Percentiles rank a stretch among this genome's conserved stretches.
phyloP scores from a whole-genome alignment of 2,329 filamentous ascomycete species.

The Neofusicoccum laricinum region DNA sequence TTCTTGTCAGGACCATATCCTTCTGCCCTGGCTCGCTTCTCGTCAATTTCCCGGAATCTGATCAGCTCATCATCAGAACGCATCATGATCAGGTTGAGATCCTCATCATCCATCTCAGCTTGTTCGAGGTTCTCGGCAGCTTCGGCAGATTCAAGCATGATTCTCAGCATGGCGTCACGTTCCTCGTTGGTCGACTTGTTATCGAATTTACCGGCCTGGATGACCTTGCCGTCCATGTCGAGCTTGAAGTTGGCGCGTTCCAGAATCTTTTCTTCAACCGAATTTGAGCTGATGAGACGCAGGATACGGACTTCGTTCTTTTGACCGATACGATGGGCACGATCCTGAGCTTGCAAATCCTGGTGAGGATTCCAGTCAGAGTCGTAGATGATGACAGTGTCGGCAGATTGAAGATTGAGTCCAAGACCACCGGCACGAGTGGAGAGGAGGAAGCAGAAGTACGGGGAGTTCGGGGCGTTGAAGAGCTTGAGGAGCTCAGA shows the following conservation, averaged over 20 bases:
- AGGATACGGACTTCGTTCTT: constrained; percentile 99
- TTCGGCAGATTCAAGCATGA: constrained; percentile 79
- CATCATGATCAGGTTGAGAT: constrained; percentile 91
- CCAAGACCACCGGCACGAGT: constrained; percentile 97
- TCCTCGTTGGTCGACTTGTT: constrained; percentile 99
- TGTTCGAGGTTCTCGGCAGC: constrained; percentile 71
- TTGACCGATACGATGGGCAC: constrained; percentile 98
- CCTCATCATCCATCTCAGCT: constrained; percentile 98
- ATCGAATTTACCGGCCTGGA: constrained; percentile 98
- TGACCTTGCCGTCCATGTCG: constrained; percentile 99
- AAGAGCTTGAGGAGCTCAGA: constrained; percentile 86
- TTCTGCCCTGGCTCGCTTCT: constrained; percentile 64
- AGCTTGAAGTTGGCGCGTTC: constrained; percentile 97
- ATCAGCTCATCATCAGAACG: constrained; percentile 76
- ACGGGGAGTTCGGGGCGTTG: constrained; percentile 85
- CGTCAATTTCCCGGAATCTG: constrained; percentile 80
- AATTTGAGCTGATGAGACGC: constrained; percentile 92
- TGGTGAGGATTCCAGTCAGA: constrained; percentile 99
- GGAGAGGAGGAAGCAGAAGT: constrained; percentile 98
- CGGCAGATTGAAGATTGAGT: constrained; percentile 93
- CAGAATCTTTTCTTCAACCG: constrained; percentile 97
- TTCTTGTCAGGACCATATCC: constrained; percentile 71
- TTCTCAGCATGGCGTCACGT: constrained; percentile 92
- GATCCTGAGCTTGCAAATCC: constrained; percentile 98
- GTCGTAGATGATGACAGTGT: constrained; percentile 99